phyloP scores from a whole-genome alignment of 2,329 filamentous ascomycete genomes.

The Stagonosporopsis cucurbitacearum region DNA sequence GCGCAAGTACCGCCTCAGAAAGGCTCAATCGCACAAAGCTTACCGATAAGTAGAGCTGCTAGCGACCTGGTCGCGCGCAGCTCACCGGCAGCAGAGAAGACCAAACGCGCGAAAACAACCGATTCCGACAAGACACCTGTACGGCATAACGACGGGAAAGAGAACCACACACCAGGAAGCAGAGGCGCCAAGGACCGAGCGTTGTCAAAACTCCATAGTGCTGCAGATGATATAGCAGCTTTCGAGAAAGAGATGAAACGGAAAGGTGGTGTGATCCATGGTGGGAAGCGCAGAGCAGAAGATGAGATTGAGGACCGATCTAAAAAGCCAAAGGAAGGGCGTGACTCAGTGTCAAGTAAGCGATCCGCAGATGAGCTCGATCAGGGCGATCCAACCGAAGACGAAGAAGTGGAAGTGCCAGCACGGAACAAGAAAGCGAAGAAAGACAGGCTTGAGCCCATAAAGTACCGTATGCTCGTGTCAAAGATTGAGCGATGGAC shows the following conservation, averaged over 20 bases:
- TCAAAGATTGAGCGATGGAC: slow-evolving; percentile 88
- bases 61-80: slow-evolving; percentile 32
- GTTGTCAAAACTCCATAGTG: slow-evolving; percentile 73
- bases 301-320: slow-evolving; percentile 48
- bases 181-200: slow-evolving; percentile 90
- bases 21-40: slow-evolving; percentile 29
- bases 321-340: slow-evolving; percentile 32
- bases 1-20: slow-evolving; percentile 28
- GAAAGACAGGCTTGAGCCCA: slow-evolving; percentile 59
- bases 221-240: slow-evolving; percentile 83
- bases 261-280: slow-evolving; percentile 68
- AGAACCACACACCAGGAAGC: slow-evolving; percentile 83
- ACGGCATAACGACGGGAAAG: slow-evolving; percentile 64
- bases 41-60: slow-evolving; percentile 19
- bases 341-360: slow-evolving; percentile 52
- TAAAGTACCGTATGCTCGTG: slow-evolving; percentile 77
- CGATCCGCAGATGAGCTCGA: slow-evolving; percentile 55
- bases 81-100: slow-evolving; percentile 35
- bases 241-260: slow-evolving; percentile 96
- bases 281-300: slow-evolving; percentile 50
- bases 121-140: slow-evolving; percentile 58
- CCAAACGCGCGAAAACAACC: slow-evolving; percentile 34
- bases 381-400: slow-evolving; percentile 49
- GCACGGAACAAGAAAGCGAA: slow-evolving; percentile 67
- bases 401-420: slow-evolving; percentile 59